These are phyloP conservation scores for Microcos paniculata DNA, from an alignment of 345 rosid genomes.

Conservation along the genomic window DNA sequence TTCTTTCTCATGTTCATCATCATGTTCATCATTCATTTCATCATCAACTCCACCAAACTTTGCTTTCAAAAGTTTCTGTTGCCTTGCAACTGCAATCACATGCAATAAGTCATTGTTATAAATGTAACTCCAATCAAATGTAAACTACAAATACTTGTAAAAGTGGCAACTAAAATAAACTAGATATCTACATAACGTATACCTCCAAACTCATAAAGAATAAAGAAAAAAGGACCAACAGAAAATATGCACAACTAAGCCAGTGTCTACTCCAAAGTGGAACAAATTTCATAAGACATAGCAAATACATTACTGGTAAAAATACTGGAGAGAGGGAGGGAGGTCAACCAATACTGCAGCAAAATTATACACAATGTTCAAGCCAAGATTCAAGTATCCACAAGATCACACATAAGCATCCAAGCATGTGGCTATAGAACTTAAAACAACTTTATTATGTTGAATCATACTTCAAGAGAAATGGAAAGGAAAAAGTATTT, in stretches of 20 bases:
- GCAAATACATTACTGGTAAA: neutral
- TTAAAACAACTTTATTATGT: neutral
- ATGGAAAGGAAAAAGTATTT: neutral
- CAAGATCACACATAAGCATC: neutral
- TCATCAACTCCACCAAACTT: constrained; percentile 75
- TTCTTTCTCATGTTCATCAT: constrained; percentile 49
- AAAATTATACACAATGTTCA: neutral
- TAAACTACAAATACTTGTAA: neutral
- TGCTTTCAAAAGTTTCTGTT: constrained; percentile 49
- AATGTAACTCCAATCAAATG: neutral
- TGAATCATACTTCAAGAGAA: neutral
- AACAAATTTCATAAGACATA: neutral
- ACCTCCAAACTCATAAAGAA: neutral
- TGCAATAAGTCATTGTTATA: neutral
- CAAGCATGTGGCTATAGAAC: neutral
- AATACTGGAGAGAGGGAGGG: neutral
- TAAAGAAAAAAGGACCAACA: neutral
- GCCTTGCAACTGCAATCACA: constrained; percentile 56
- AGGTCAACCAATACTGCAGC: neutral
- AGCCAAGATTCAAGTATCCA: neutral
- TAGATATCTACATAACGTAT: neutral
- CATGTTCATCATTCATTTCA: constrained; percentile 62
- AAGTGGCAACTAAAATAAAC: neutral
- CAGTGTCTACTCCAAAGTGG: neutral
- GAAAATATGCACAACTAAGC: neutral